Base-by-base conservation (phyloP, 495 filamentous ascomycete genomes). In the Monascus purpureus region DNA sequence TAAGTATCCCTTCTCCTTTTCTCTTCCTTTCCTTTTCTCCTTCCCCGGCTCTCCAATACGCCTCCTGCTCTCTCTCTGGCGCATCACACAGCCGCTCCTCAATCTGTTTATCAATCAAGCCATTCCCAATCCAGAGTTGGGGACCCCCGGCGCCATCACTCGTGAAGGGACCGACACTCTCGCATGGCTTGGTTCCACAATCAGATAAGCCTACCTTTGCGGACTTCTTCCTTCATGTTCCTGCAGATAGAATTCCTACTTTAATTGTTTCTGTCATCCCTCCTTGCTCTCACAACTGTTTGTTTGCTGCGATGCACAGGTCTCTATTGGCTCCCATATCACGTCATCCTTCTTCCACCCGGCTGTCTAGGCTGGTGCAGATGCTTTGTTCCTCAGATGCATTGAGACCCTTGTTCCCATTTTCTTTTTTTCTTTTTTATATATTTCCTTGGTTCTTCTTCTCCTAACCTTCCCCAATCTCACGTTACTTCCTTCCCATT, bases 1-100 rank as follows among this genome's bases (percentile, higher is more conserved):
- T 70, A 60, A 64, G 67, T 70, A 23, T 19, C 4, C 17, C 22
- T 39, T 43, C 31, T 38, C n/a, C 24, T 27, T 29, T 31, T 19
- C 18, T 25, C 18, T 16, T 35, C 30, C 25, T 18, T 23, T 8
- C 8, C 13, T 32, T 40, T 14, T 40, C 9, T 39, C 25, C 9
- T 29, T 32, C 31, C 35, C 23, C 17, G 34, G 8, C 22, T 15
- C 24, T 32, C 16, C 32, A 14, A 14, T 26, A 35, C 30, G 28
- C 23, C 16, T 33, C 24, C 36, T 35, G 28, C 38, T 25, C 23
- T 31, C 33, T 35, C 28, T n/a, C 29, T 39, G 30, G 39, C 33
- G 29, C 15, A 29, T 32, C 31, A 31, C 31, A 14, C 28, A n/a
- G n/a, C n/a, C n/a, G n/a, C n/a, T n/a, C n/a, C n/a, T n/a, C n/a